Conservation (phyloP, 1,284 basidiomycete genomes). For the Crocinoboletus sp. region DNA sequence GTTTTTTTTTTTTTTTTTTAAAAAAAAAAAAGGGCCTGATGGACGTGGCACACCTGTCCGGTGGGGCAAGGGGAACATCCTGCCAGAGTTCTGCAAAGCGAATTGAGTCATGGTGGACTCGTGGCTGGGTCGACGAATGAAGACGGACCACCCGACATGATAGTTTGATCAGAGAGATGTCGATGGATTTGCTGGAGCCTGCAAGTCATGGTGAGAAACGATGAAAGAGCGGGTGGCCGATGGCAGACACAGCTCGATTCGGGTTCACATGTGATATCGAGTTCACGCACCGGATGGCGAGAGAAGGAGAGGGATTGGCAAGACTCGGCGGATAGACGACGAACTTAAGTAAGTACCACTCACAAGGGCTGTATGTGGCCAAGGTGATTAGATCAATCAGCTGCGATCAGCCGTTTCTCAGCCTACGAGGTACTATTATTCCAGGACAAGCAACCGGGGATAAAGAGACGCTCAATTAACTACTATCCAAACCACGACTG, state of each 20-base stretch:
- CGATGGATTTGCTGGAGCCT: constrained; percentile 50
- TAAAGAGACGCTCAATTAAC: constrained; percentile 18
- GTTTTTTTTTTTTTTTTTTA: no score
- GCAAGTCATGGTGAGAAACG: constrained; percentile 37
- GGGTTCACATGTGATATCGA: constrained; percentile 23
- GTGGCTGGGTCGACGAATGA: constrained; percentile 7
- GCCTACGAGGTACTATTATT: no score
- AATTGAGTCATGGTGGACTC: constrained; percentile 8
- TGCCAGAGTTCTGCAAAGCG: constrained; percentile 59
- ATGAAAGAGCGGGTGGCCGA: neutral
- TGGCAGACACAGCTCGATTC: neutral
- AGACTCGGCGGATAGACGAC: no score
- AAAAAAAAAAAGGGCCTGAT: constrained; percentile 2
- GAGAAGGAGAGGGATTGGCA: neutral
- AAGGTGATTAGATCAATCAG: no score
- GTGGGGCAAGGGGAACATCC: constrained; percentile 72
- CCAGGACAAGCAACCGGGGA: no score
- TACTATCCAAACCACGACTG: constrained; percentile 15
- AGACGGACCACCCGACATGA: constrained; percentile 47
- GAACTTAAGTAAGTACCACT: no score
- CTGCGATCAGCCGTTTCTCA: no score
- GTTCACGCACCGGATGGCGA: constrained; percentile 8
- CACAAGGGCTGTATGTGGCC: no score
- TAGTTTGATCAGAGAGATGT: constrained; percentile 38
- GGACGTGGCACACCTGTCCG: constrained; percentile 54